Base-by-base conservation (phyloP, 2,329 filamentous ascomycete genomes). In the Penicillium sp. region DNA sequence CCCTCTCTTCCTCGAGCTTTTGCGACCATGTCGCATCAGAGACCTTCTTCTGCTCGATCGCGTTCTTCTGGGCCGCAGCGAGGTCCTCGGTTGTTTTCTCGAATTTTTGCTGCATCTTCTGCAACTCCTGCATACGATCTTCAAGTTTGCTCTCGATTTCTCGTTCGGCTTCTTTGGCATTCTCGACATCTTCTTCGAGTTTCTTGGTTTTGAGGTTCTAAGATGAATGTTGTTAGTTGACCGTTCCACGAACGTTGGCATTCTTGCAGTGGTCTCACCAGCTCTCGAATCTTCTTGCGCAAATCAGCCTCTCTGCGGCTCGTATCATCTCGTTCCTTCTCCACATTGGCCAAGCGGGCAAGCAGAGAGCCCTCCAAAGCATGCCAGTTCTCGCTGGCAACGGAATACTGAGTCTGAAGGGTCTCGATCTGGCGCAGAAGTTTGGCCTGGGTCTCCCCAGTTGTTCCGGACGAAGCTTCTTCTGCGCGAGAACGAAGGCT, bases 381-480 rank as follows among this genome's bases (percentile, higher is more conserved):
- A 68, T 96, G 92, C 94, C 95, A 99, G 64, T 99, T 99, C 66
- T 95, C 90, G 61, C 90, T 94, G 1, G 94, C 94, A 49, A 95
- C 86, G 0, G 91, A 86, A 72, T 99, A 96, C 70, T 99, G 95
- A 6, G 89, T 94, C 72, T 99, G 94, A 34, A 99, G 76, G 0
- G 90, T 96, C 75, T 99, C 94, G 49, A 99, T 88, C 72, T 99
- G 95, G 38, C 94, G 85, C 41, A 97, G 79, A 38, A 97, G 79
- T 70, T 96, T 97, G 41, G 89, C 89, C 64, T 95, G 91, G 0
- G 88, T 85, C 66, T 96, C 90, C 13, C 91, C 89, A 6, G 85
- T 85, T 13, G 85, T 85, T 15, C 89, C 88, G 2, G 91, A 93
- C 1, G 91, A 91, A 0, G 85, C 90, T 71, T 99, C 94, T 74